Percentiles rank a stretch among this genome's conserved stretches.
These are phyloP conservation scores for Eremothecium cymbalariae DNA, from an alignment of 1,139 yeast species.

Conservation along the genomic window DNA sequence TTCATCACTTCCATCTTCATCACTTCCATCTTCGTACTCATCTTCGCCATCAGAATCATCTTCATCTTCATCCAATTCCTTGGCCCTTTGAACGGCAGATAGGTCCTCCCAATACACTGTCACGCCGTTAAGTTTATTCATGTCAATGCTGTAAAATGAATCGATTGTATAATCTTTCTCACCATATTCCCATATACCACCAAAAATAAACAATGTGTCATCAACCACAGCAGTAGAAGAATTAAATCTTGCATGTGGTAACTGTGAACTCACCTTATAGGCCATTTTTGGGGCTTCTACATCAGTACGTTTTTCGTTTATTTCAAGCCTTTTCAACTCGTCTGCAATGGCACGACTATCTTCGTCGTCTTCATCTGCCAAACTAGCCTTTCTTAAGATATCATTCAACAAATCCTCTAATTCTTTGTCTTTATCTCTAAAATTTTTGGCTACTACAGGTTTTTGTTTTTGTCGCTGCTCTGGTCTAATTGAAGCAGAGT, in stretches of 20 bases:
- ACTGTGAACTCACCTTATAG: slow-evolving; percentile 49
- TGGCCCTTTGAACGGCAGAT: slow-evolving; percentile 51
- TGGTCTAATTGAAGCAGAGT: slow-evolving; percentile 58
- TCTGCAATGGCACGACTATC: slow-evolving; percentile 38
- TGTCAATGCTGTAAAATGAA: slow-evolving; percentile 76
- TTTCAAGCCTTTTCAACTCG: slow-evolving; percentile 35
- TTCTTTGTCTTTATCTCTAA: slow-evolving; percentile 59
- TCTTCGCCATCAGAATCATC: slow-evolving; percentile 64
- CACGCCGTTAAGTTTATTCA: slow-evolving; percentile 81
- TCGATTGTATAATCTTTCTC: slow-evolving; percentile 80
- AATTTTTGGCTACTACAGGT: slow-evolving; percentile 37
- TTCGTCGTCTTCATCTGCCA: slow-evolving; percentile 51
- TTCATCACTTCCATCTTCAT: slow-evolving; percentile 44
- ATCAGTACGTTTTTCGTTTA: slow-evolving; percentile 25
- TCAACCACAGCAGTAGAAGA: slow-evolving; percentile 80
- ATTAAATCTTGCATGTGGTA: slow-evolving; percentile 88
- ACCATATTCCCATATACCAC: slow-evolving; percentile 85
- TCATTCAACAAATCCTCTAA: slow-evolving; percentile 72
- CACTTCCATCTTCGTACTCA: slow-evolving; percentile 53
- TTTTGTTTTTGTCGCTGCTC: slow-evolving; percentile 43
- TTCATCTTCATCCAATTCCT: slow-evolving; percentile 45
- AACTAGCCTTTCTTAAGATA: slow-evolving; percentile 62
- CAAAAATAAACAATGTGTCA: slow-evolving; percentile 77
- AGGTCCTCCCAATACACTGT: slow-evolving; percentile 87
- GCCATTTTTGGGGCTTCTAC: slow-evolving; percentile 19